Base-by-base conservation (phyloP, 805 yeast genomes). In the Brettanomyces anomalus region DNA sequence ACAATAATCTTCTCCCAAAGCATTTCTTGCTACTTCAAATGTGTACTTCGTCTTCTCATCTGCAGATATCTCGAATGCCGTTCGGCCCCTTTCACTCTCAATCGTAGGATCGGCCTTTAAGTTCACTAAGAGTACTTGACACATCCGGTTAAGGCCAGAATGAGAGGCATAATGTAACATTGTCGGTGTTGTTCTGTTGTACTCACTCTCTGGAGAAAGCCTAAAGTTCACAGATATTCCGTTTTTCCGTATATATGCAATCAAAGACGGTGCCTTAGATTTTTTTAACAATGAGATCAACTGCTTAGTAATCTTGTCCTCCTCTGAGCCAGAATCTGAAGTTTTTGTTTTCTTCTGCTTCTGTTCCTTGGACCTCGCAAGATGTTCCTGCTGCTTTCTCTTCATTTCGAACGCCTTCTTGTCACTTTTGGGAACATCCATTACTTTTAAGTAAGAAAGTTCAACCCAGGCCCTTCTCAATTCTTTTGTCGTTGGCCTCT, bases 391-490 rank as follows among this genome's bases (percentile, higher is more conserved):
- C 43, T 61, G 66, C 34, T 58, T 61, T 28, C 49, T 48, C 37
- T 45, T 51, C 42, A 48, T 56, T 43, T 52, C 64, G 36, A 60
- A 53, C 31, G 48, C 46, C 17, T 49, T 49, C 18, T 46, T 54
- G 37, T 70, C 65, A 3, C 68, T 61, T 49, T 70, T 65, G 1
- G 95, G 90, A n/a, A 70, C 61, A 8, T 75, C 74, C 5, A 73
- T 60, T 1, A 76, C 57, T 33, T 68, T 64, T 49, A 85, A 62
- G 50, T 81, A 77, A 0, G 88, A 68, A 44, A 93, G 66, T 49
- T 81, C 81, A 21, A 75, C 69, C 97, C 97, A 93, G 0, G 94
- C 87, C 39, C 78, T 73, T 54, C 80, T 85, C 51, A 93, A 65
- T 57, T 89, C 97, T 2, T 76, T 64, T 0, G 82, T 70, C 0